Conservation (phyloP, 139 green algal species). For the Haematococcus lacustris region DNA sequence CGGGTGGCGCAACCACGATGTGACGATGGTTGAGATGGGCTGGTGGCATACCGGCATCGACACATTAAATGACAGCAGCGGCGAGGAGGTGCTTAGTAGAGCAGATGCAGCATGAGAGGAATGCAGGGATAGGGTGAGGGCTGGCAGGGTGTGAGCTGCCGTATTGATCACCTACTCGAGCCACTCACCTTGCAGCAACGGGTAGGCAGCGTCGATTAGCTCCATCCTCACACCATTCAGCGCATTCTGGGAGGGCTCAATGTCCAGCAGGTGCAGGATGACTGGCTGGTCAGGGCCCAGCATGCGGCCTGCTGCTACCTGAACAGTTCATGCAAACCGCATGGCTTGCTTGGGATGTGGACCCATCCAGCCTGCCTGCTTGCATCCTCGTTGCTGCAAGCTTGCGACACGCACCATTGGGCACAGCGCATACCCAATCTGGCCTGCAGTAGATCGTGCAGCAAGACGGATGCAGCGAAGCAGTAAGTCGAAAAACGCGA, state of each 20-base stretch:
- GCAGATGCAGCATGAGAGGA: too few relatives aligned
- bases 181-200: constrained; percentile 68
- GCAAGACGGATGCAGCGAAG: neutral
- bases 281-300: constrained; percentile 80
- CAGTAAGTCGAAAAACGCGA: neutral
- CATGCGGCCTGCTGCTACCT: constrained; percentile 62
- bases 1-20: too few relatives aligned
- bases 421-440: constrained; percentile 88
- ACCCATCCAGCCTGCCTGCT: neutral
- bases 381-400: neutral
- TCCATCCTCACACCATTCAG: constrained; percentile 91
- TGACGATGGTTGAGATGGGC: too few relatives aligned
- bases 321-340: neutral
- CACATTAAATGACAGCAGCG: too few relatives aligned
- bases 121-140: too few relatives aligned
- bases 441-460: constrained; percentile 43
- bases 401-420: constrained; percentile 46
- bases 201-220: constrained; percentile 85
- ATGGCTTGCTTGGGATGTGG: neutral
- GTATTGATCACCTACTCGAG: too few relatives aligned
- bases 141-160: too few relatives aligned
- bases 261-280: constrained; percentile 92
- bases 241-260: constrained; percentile 66
- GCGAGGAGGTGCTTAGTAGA: too few relatives aligned
- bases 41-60: too few relatives aligned